A percentile compares a stretch with the other conserved stretches of the same genome.
Evolutionary conservation across 805 yeast species (phyloP).

Genomic region (Scheffersomyces lignosus): DNA sequence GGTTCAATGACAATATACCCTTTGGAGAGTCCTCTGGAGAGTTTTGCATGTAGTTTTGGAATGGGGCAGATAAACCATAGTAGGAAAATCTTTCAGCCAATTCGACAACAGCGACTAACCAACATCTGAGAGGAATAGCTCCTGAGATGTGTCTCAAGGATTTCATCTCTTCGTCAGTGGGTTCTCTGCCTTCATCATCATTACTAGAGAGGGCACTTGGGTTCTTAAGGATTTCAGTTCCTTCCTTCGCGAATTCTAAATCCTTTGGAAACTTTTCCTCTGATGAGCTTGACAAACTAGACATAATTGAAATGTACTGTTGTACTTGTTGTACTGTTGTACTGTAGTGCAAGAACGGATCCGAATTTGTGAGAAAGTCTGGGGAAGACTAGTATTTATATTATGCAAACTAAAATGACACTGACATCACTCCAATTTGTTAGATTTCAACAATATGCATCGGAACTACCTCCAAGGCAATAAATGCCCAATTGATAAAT

Average conservation of each 20-base stretch:
- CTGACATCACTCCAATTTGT: too few species aligned
- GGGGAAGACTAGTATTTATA: too few species aligned
- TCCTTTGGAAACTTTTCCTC: not conserved
- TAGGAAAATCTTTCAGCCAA: conserved; percentile 78
- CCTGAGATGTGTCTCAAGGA: conserved; percentile 54
- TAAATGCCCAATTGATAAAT: too few species aligned
- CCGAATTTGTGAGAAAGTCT: too few species aligned
- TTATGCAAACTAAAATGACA: too few species aligned
- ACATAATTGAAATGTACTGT: not conserved
- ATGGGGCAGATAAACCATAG: conserved; percentile 73
- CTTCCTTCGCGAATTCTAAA: not conserved
- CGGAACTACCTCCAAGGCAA: too few species aligned
- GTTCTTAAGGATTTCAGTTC: not conserved
- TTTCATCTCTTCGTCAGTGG: conserved; percentile 55
- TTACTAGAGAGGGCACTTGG: not conserved
- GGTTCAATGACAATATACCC: conserved; percentile 61
- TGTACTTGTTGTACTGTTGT: too few species aligned
- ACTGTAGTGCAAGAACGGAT: too few species aligned
- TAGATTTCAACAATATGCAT: too few species aligned
- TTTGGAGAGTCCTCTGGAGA: conserved; percentile 32
- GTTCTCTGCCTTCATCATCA: conserved; percentile 36
- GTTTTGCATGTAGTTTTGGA: conserved; percentile 75
- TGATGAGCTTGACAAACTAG: not conserved
- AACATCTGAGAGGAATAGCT: conserved; percentile 50
- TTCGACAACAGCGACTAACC: conserved; percentile 68